phyloP scores from a whole-genome alignment of 805 yeast genomes.

The Citeromyces matritensis region DNA sequence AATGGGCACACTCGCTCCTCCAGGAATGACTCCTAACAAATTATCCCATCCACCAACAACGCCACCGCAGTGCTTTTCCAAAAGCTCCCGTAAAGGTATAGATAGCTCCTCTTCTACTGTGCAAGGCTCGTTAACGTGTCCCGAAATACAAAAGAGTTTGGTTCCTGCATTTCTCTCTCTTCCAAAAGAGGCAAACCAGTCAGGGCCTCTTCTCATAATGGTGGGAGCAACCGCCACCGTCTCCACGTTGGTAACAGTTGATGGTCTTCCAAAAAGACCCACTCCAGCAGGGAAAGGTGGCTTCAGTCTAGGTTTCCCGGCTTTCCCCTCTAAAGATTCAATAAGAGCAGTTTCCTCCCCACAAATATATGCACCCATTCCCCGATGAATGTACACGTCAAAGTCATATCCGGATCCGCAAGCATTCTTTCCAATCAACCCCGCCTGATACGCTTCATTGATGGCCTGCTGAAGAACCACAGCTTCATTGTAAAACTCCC shows the following conservation, averaged over 20 bases:
- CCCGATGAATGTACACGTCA: constrained; percentile 77
- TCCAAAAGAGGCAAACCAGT: constrained; percentile 76
- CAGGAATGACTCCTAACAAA: constrained; percentile 76
- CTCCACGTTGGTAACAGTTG: constrained; percentile 84
- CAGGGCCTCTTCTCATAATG: constrained; percentile 77
- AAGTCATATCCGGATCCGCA: constrained; percentile 81
- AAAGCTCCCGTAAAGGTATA: constrained; percentile 65
- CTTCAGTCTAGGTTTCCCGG: constrained; percentile 86
- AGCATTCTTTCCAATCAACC: constrained; percentile 69
- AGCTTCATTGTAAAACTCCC: constrained; percentile 80
- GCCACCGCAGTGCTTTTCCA: constrained; percentile 87
- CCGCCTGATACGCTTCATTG: constrained; percentile 75
- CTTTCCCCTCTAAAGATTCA: constrained; percentile 83
- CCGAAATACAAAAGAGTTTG: constrained; percentile 75
- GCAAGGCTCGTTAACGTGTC: constrained; percentile 86
- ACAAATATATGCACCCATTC: constrained; percentile 88
- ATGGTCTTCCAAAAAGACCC: constrained; percentile 82
- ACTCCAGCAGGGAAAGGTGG: constrained; percentile 95
- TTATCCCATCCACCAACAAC: constrained; percentile 90
- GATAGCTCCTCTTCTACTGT: constrained; percentile 93
- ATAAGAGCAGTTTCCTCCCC: constrained; percentile 88
- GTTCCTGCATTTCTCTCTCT: constrained; percentile 78
- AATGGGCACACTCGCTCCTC: constrained; percentile 81
- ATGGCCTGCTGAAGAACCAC: constrained; percentile 63
- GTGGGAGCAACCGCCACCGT: constrained; percentile 87